Conservation (phyloP, 2,329 filamentous ascomycete genomes). For the Trichoderma simmonsii region DNA sequence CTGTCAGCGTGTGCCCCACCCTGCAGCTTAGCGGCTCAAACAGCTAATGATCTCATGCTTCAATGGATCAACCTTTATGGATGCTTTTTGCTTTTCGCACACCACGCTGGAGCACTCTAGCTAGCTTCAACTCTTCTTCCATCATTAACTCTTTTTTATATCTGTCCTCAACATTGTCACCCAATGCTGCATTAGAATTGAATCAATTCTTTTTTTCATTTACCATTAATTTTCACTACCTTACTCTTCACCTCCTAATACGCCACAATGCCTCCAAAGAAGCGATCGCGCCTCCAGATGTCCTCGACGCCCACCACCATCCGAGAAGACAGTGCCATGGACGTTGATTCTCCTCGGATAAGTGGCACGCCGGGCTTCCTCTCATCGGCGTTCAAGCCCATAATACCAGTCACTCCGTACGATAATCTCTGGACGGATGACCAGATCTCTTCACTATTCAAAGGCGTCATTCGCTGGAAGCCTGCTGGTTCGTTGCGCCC, state of each 20-base stretch:
- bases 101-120: not conserved
- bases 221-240: not conserved
- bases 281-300: conserved; percentile 59
- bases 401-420: conserved; percentile 22
- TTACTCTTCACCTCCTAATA: not conserved
- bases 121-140: not conserved
- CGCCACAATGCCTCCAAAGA: conserved; percentile 63
- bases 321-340: conserved; percentile 60
- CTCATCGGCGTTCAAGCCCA: conserved; percentile 24
- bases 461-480: conserved; percentile 90
- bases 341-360: conserved; percentile 53
- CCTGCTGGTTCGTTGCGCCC: conserved; percentile 66
- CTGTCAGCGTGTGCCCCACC: not conserved
- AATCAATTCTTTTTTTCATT: not conserved
- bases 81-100: not conserved
- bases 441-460: conserved; percentile 88
- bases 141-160: not conserved
- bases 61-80: not conserved
- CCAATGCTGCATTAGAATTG: not conserved
- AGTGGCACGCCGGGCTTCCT: conserved; percentile 45
- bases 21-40: conserved; percentile 8
- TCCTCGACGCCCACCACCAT: conserved; percentile 55
- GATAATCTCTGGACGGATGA: conserved; percentile 91
- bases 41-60: conserved; percentile 18
- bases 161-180: not conserved